Evolutionary conservation across 208 protist species (phyloP), one percentile per base, ranked within the genome.

Genomic region (Porcisia hertigi): DNA sequence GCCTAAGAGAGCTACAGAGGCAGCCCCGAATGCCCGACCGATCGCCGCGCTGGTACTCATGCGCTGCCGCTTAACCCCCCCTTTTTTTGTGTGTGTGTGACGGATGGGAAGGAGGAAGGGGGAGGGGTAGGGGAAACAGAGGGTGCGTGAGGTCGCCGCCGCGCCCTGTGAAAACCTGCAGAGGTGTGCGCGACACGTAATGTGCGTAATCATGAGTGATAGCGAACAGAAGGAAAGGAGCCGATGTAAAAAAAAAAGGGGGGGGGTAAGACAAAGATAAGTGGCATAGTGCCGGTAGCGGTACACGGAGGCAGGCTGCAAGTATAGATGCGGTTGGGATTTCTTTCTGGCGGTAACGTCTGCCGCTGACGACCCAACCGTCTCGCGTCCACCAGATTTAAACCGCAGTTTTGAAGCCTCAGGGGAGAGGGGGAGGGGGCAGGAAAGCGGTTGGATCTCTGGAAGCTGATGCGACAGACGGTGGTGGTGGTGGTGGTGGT

Each of bases 1-100:
- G 62, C 73, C 41, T 43, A 81, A 81, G 47, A 82, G 73, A 41
- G 67, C 71, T 5, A 75, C 59, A 55, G 78, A 77, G 55, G 78
- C 78, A 45, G 73, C 72, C 45, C 73, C 78, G 53, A 82, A 71
- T 41, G 76, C 34, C 64, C 73, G 73, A 20, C 71, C 77, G 11
- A 81, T 39, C 7, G 57, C 65, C 8, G 77, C 57, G 47, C 49
- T 81, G n/a, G 65, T 60, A 54, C 71, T 81, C 77, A 81, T 76
- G 65, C 6, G 7, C 16, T 58, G 23, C 39, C 2, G 62, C 30
- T 49, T n/a, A 16, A 5, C 9, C 41, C 9, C 45, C 45, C 45
- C 45, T 49, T 12, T 49, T 49, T 3, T 49, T 47, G 41, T 67
- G 41, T 47, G 62, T 25, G 55, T 45, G 66, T 55, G 25, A 9